Conservation (phyloP, 1,139 yeast species). For the Entelexis sorbosivorans region DNA sequence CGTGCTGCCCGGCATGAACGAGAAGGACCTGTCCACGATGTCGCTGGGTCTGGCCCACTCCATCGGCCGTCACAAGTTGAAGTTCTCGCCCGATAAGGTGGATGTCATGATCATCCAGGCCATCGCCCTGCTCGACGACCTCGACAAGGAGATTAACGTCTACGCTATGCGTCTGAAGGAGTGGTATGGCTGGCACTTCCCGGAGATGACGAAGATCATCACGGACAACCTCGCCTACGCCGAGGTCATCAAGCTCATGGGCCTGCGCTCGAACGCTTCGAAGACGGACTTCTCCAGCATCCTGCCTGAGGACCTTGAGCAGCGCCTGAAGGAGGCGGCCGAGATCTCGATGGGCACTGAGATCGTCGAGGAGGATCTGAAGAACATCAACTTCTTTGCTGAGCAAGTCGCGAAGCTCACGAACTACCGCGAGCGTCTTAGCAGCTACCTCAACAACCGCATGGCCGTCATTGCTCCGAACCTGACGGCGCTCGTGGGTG, state of each 20-base stretch:
- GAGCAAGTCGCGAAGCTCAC: slow-evolving; percentile 90
- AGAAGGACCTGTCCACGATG: slow-evolving; percentile 80
- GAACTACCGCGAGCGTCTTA: slow-evolving; percentile 86
- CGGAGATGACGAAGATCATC: slow-evolving; percentile 94
- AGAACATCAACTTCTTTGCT: slow-evolving; percentile 79
- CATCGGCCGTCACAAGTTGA: slow-evolving; percentile 92
- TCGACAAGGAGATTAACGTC: slow-evolving; percentile 94
- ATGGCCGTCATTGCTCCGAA: slow-evolving; percentile 99
- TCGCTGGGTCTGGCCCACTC: slow-evolving; percentile 80
- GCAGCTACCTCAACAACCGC: slow-evolving; percentile 78
- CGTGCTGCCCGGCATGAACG: slow-evolving; percentile 84
- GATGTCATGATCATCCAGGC: slow-evolving; percentile 99
- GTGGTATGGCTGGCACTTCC: slow-evolving; percentile 99
- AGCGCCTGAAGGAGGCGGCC: slow-evolving; percentile 85
- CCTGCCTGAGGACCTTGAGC: slow-evolving; percentile 88
- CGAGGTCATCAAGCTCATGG: slow-evolving; percentile 86
- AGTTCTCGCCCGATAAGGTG: slow-evolving; percentile 94
- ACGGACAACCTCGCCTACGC: slow-evolving; percentile 63
- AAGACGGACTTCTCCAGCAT: slow-evolving; percentile 84
- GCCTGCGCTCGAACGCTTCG: slow-evolving; percentile 79
- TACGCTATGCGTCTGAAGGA: slow-evolving; percentile 96
- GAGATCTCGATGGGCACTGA: slow-evolving; percentile 98
- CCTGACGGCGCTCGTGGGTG: slow-evolving; percentile 90
- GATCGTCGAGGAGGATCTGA: slow-evolving; percentile 77
- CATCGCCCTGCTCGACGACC: slow-evolving; percentile 88